A percentile compares a stretch with the other conserved stretches of the same genome.
These are phyloP conservation scores for Pseudocercospora fijiensis DNA, from an alignment of 2,329 filamentous ascomycete genomes.

Conservation along the genomic window DNA sequence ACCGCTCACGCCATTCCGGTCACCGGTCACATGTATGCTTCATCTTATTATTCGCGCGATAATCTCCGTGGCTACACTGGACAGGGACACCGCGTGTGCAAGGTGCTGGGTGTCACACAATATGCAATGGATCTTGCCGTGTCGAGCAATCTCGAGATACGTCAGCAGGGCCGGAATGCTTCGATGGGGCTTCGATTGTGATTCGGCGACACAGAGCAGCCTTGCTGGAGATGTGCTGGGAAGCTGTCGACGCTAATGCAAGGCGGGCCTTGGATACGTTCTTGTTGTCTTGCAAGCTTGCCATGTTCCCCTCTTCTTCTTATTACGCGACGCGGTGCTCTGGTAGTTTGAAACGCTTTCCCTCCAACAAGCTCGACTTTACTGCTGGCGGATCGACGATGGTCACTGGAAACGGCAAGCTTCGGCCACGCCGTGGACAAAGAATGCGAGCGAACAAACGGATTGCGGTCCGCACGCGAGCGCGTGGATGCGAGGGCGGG, in stretches of 20 bases:
- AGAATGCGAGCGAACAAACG: not conserved
- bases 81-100: not conserved
- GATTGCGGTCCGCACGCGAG: not conserved
- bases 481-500: not conserved
- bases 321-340: constrained; percentile 2
- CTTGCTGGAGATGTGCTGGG: constrained; percentile 1
- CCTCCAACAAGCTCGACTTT: too few species aligned
- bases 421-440: constrained; percentile 5
- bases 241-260: not conserved
- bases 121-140: constrained; percentile 7
- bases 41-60: too few species aligned
- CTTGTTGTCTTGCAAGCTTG: not conserved
- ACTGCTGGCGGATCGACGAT: not conserved
- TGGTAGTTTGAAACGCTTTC: not conserved
- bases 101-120: constrained; percentile 1
- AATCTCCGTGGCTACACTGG: constrained; percentile 1
- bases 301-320: constrained; percentile 5
- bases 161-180: constrained; percentile 2
- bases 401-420: not conserved
- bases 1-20: too few species aligned
- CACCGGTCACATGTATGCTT: too few species aligned
- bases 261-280: not conserved
- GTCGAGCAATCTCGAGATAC: constrained; percentile 10
- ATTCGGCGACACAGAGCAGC: constrained; percentile 1
- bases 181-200: constrained; percentile 1